Evolutionary conservation across 176 grass and related monocot genomes (phyloP).

Genomic region (Carex myosuroides): DNA sequence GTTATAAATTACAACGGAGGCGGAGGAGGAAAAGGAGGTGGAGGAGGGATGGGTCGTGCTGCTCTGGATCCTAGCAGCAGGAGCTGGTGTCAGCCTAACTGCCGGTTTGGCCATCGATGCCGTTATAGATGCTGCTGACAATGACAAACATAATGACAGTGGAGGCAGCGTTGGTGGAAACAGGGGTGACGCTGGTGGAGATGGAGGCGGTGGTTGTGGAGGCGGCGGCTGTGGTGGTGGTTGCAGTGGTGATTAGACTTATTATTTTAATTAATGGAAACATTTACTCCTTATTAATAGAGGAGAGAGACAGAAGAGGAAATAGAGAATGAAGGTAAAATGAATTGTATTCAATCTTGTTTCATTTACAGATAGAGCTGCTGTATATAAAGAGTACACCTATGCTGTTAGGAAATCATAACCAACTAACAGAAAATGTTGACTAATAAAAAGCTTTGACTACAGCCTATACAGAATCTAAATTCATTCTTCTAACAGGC

Average conservation of each 20-base stretch:
- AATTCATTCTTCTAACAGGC: too few relatives aligned
- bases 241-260: background rate
- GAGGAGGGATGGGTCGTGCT: background rate
- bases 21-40: background rate
- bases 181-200: too few relatives aligned
- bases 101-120: background rate
- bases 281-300: background rate
- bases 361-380: too few relatives aligned
- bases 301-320: too few relatives aligned
- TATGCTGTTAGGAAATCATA: too few relatives aligned
- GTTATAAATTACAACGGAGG: background rate
- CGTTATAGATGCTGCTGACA: background rate
- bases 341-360: too few relatives aligned
- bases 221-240: background rate
- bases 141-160: too few relatives aligned
- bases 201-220: background rate
- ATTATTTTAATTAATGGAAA: background rate
- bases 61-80: background rate
- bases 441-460: too few relatives aligned
- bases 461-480: too few relatives aligned
- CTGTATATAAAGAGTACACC: too few relatives aligned
- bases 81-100: background rate
- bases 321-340: too few relatives aligned
- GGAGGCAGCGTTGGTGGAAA: background rate
- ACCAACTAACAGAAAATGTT: too few relatives aligned